A percentile compares a stretch with the other conserved stretches of the same genome.
phyloP scores from a whole-genome alignment of 1,139 yeast species.

The Debaryomyces sp. region DNA sequence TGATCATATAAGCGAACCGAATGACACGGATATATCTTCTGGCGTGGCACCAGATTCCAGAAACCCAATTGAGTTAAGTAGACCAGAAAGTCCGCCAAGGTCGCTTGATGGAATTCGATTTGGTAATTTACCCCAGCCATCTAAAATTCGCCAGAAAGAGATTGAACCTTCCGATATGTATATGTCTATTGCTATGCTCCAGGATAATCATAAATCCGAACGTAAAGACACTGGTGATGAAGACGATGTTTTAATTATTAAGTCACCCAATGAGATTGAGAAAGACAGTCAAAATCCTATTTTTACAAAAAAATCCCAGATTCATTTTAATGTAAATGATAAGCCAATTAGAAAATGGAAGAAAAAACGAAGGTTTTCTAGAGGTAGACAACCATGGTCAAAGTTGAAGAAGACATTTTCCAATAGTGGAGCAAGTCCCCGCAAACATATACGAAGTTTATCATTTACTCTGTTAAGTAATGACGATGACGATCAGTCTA shows the following conservation, averaged over 20 bases:
- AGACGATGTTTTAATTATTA: conserved; percentile 82
- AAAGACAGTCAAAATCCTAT: conserved; percentile 38
- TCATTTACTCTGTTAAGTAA: conserved; percentile 16
- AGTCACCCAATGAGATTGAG: conserved; percentile 76
- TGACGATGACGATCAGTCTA: conserved; percentile 23
- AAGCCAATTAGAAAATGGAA: conserved; percentile 18
- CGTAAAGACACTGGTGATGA: conserved; percentile 40
- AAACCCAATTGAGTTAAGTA: conserved; percentile 3
- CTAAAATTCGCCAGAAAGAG: conserved; percentile 43
- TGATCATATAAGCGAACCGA: conserved; percentile 44
- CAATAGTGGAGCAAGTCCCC: conserved; percentile 16
- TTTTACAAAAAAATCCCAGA: conserved; percentile 29
- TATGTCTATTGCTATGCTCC: conserved; percentile 79
- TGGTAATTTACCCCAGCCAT: conserved; percentile 44
- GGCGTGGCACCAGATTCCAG: background rate
- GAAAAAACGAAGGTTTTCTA: conserved; percentile 9
- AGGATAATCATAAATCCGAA: conserved; percentile 39
- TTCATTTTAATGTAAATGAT: conserved; percentile 23
- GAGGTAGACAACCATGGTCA: conserved; percentile 17
- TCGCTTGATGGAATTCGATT: conserved; percentile 35
- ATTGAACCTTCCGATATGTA: conserved; percentile 83
- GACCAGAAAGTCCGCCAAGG: background rate
- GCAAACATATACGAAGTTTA: conserved; percentile 1
- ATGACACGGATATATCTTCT: conserved; percentile 21
- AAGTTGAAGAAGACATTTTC: conserved; percentile 25